Percentiles rank a stretch among this genome's conserved stretches.
Conservation (phyloP, 768 basidiomycete species). For the Calocybe gangraenosa region DNA sequence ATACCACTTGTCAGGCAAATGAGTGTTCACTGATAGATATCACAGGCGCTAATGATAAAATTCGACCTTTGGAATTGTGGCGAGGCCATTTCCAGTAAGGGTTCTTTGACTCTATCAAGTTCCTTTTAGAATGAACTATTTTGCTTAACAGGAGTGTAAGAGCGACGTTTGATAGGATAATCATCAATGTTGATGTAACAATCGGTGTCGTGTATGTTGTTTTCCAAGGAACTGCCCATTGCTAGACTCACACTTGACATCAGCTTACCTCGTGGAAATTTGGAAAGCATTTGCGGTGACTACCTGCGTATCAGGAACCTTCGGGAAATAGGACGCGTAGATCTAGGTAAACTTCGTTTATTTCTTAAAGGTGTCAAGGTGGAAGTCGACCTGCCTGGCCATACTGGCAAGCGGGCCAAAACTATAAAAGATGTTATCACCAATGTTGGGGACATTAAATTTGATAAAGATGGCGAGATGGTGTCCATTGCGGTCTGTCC, state of each 20-base stretch:
- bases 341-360: constrained; percentile 20
- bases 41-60: constrained; percentile 13
- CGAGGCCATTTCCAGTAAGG: constrained; percentile 42
- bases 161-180: constrained; percentile 28
- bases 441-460: constrained; percentile 21
- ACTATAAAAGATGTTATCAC: constrained; percentile 24
- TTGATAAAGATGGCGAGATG: constrained; percentile 22
- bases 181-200: constrained; percentile 40
- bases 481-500: constrained; percentile 23
- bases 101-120: not conserved
- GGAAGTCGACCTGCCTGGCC: constrained; percentile 15
- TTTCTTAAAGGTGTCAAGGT: constrained; percentile 28
- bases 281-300: constrained; percentile 20
- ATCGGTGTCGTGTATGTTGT: constrained; percentile 35
- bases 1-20: too few relatives aligned
- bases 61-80: constrained; percentile 32
- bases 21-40: constrained; percentile 2
- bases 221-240: not conserved
- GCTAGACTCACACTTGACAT: not conserved
- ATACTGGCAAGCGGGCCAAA: constrained; percentile 19
- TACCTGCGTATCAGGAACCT: constrained; percentile 14
- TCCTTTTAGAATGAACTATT: not conserved
- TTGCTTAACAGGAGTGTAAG: constrained; percentile 35
- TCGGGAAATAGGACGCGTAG: constrained; percentile 16
- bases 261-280: constrained; percentile 20